Percentiles rank a stretch among this genome's conserved stretches.
phyloP scores from a whole-genome alignment of 139 green algal species.

The Coelastrella sp. region DNA sequence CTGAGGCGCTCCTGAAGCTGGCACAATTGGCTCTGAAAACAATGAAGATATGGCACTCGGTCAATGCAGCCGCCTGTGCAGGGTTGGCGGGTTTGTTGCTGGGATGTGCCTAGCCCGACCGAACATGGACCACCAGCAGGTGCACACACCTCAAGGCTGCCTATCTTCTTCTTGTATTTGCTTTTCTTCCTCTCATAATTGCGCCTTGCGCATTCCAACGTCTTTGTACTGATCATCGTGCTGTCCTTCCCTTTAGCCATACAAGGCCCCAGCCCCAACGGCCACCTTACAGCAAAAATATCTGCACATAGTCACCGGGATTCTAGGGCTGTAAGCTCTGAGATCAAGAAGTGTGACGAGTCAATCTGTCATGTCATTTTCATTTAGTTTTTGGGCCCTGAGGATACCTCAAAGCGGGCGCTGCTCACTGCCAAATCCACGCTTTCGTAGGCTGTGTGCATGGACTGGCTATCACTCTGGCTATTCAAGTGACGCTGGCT shows the following conservation, averaged over 20 bases:
- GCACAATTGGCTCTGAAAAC: neutral
- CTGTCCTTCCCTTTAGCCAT: neutral
- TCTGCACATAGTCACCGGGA: too few species aligned
- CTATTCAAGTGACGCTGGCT: too few species aligned
- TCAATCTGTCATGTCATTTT: too few species aligned
- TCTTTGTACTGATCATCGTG: neutral
- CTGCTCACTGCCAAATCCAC: too few species aligned
- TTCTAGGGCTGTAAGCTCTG: too few species aligned
- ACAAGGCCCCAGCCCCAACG: too few species aligned
- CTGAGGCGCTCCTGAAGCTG: neutral
- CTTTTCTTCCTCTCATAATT: neutral
- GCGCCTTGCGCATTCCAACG: neutral
- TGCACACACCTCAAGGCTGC: neutral
- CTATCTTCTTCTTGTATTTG: slow-evolving; percentile 15
- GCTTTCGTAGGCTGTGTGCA: too few species aligned
- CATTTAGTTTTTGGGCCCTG: too few species aligned
- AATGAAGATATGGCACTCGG: neutral
- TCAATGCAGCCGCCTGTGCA: neutral
- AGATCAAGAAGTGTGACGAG: too few species aligned
- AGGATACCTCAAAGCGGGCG: too few species aligned
- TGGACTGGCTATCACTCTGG: too few species aligned
- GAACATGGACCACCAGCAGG: neutral
- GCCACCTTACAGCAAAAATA: too few species aligned
- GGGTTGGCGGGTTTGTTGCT: neutral
- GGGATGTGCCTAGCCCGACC: neutral